These are phyloP conservation scores for Penicillium lagena DNA, from an alignment of 495 filamentous ascomycete genomes.

Conservation along the genomic window DNA sequence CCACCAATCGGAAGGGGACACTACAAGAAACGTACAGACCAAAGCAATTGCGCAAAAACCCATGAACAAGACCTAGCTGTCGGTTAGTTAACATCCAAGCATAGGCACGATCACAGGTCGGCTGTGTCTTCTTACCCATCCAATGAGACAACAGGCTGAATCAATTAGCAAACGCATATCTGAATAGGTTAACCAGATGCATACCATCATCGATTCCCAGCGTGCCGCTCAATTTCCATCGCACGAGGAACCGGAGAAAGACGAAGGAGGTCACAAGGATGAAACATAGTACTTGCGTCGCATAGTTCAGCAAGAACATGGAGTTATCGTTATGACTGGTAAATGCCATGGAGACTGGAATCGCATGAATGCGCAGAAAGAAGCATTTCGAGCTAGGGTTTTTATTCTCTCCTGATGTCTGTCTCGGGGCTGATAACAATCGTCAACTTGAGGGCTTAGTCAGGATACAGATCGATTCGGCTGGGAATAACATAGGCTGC, in stretches of 20 bases:
- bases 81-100: background rate
- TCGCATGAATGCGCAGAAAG: no score
- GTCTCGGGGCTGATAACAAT: no score
- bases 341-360: no score
- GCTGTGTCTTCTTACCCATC: background rate
- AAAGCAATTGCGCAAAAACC: slow-evolving; percentile 5
- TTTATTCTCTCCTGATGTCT: no score
- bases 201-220: slow-evolving; percentile 10
- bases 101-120: background rate
- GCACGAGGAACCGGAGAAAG: slow-evolving; percentile 2
- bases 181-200: background rate
- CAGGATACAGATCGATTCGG: no score
- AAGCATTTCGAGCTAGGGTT: no score
- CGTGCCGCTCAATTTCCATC: slow-evolving; percentile 3
- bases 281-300: background rate
- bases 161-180: background rate
- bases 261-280: background rate
- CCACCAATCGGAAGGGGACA: background rate
- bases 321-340: no score
- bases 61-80: slow-evolving; percentile 3
- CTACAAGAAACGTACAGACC: background rate
- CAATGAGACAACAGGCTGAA: background rate
- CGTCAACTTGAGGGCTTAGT: no score
- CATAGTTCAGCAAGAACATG: background rate
- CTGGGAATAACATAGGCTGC: no score